Base-by-base conservation (phyloP, 257 asterid genomes). In the Lantana camara region DNA sequence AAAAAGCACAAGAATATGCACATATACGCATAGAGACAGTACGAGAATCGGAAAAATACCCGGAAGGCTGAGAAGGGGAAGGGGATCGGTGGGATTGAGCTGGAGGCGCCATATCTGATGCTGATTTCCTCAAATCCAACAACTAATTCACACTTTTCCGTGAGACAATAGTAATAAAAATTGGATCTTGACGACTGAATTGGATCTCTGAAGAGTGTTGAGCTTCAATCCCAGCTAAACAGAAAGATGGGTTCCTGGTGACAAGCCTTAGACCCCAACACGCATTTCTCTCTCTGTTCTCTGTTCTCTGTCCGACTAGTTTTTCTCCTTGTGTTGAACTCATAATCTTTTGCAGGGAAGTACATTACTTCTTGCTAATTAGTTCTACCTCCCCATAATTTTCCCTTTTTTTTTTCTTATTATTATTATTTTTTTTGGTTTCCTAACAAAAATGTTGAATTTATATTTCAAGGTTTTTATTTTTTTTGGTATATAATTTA, bases 41-140 rank as follows among this genome's bases (percentile, higher is more conserved):
- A 5, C 7, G 57, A n/a, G 50, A 51, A 75, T 47, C 22, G 34
- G 50, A 24, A 51, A 19, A 52, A 29, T 75, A 94, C 99, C 99
- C 99, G 20, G 99, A 94, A 7, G 99, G 99, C 78, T 94, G 99
- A 75, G 99, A 94, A 57, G 99, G 96, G 46, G 99, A 94, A 69
- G 93, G 77, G 45, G 92, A 84, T 82, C 97, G 87, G 30, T 83
- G 82, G 66, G 87, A 64, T 66, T 83, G 91, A 81, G 95, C 83
- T 69, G 97, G 96, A 50, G 99, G 99, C 10, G 95, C 91, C 97
- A 89, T 91, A 7, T 61, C 68, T 40, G 45, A 47, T 42, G 47
- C 69, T 20, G 64, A 60, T 52, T 54, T 66, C 76, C 48, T 65
- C 73, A 64, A 69, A 69, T 30, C 37, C 73, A 54, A 44, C 64